These are phyloP conservation scores for Gracilaria vermiculophylla DNA, from an alignment of 23 red algal species.

Conservation along the genomic window DNA sequence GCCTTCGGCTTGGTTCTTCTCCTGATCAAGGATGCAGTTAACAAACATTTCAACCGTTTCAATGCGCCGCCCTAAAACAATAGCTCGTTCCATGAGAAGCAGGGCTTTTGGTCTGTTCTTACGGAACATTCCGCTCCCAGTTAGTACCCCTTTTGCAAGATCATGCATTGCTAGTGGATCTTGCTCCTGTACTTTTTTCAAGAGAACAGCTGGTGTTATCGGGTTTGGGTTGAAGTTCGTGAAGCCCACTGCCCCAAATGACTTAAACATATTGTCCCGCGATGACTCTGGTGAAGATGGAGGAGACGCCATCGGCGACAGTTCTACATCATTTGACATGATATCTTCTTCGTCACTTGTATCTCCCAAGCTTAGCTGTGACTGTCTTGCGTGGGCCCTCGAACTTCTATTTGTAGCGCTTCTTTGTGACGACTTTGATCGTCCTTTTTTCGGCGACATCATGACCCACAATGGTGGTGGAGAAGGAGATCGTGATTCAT, in stretches of 20 bases:
- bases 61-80: constrained; percentile 33
- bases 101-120: constrained; percentile 41
- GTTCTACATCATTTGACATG: neutral
- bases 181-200: constrained; percentile 19
- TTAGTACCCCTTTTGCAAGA: constrained; percentile 31
- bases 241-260: neutral
- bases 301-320: neutral
- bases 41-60: constrained; percentile 38
- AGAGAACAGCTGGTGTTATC: neutral
- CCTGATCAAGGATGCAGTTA: constrained; percentile 10
- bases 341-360: constrained; percentile 3
- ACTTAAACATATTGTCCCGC: neutral
- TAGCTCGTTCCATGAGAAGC: constrained; percentile 42
- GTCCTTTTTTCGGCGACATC: neutral
- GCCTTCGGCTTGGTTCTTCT: neutral
- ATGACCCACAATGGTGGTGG: neutral
- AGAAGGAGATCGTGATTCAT: neutral
- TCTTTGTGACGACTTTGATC: neutral
- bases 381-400: neutral
- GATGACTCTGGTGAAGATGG: neutral
- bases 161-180: constrained; percentile 45
- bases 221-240: neutral
- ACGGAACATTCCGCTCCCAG: constrained; percentile 5
- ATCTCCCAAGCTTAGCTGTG: neutral
- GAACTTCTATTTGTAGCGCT: neutral